These are phyloP conservation scores for Synchytrium microbalum DNA, from an alignment of 371 early-diverging fungal genomes.

Conservation along the genomic window DNA sequence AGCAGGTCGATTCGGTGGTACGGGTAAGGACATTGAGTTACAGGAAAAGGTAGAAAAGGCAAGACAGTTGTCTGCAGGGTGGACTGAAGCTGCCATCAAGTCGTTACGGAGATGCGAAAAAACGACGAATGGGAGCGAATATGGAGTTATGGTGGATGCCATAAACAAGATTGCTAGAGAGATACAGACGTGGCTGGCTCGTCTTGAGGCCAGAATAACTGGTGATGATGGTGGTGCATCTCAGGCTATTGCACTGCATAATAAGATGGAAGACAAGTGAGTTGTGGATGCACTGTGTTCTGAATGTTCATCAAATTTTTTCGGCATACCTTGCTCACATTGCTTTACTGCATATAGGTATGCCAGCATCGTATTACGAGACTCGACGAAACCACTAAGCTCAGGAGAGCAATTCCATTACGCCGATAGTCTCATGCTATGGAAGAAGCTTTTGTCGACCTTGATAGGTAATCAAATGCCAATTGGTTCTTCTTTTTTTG, in stretches of 20 bases:
- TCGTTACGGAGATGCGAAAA: slow-evolving; percentile 34
- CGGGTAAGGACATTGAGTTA: slow-evolving; percentile 34
- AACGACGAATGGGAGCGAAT: slow-evolving; percentile 38
- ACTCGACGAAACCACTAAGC: slow-evolving; percentile 32
- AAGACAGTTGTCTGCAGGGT: slow-evolving; percentile 30
- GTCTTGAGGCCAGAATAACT: slow-evolving; percentile 31
- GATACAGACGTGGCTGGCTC: slow-evolving; percentile 40
- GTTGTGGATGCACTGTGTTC: too few species aligned
- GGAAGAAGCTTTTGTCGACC: slow-evolving; percentile 33
- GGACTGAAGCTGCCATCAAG: slow-evolving; percentile 33
- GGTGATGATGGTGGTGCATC: slow-evolving; percentile 47
- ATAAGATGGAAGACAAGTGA: slow-evolving; percentile 43
- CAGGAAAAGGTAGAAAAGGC: slow-evolving; percentile 34
- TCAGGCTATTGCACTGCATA: slow-evolving; percentile 40
- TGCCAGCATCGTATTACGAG: slow-evolving; percentile 12
- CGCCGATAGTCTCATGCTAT: slow-evolving; percentile 32
- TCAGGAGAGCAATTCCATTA: slow-evolving; percentile 26
- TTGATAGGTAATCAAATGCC: slow-evolving; percentile 22
- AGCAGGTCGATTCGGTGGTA: slow-evolving; percentile 33
- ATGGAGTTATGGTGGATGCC: slow-evolving; percentile 26
- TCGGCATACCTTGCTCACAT: too few species aligned
- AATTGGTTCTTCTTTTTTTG: slow-evolving; percentile 2
- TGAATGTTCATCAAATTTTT: too few species aligned
- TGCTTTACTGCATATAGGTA: slow-evolving; percentile 9
- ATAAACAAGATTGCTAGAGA: slow-evolving; percentile 24